Evolutionary conservation across 2,329 filamentous ascomycete genomes (phyloP).

Genomic region (Penicillium polonicum): DNA sequence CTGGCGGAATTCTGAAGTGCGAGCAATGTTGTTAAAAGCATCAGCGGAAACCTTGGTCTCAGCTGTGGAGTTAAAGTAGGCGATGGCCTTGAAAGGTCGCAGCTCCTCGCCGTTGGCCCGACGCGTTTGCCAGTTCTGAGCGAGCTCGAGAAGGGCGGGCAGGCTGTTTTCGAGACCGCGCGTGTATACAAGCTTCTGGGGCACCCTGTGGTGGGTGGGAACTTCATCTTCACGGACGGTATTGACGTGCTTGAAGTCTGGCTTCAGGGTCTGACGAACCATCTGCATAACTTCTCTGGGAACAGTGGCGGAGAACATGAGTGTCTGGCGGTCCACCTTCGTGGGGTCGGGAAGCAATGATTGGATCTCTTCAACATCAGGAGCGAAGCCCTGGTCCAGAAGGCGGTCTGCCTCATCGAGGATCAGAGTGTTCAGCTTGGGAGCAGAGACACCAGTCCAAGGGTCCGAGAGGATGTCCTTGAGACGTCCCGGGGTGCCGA

Average conservation of each 20-base stretch:
- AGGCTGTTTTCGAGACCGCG: constrained; percentile 71
- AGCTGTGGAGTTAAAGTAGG: constrained; percentile 81
- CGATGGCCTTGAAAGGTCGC: constrained; percentile 87
- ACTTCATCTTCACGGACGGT: constrained; percentile 80
- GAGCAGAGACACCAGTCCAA: constrained; percentile 61
- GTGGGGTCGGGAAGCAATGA: constrained; percentile 60
- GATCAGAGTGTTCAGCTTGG: constrained; percentile 59
- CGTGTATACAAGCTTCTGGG: constrained; percentile 71
- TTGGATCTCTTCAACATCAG: constrained; percentile 63
- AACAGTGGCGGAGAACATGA: constrained; percentile 94
- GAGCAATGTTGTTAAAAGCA: constrained; percentile 55
- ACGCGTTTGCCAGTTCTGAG: constrained; percentile 58
- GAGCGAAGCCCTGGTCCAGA: constrained; percentile 66
- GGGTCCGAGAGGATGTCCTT: constrained; percentile 74
- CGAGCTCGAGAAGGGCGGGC: constrained; percentile 74
- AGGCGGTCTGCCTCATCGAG: constrained; percentile 68
- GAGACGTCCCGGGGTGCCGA: constrained; percentile 86
- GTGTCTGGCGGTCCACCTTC: constrained; percentile 74
- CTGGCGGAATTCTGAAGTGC: constrained; percentile 30
- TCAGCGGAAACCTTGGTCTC: constrained; percentile 65
- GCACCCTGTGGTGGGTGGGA: constrained; percentile 80
- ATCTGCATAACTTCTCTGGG: constrained; percentile 77
- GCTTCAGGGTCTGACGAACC: constrained; percentile 74
- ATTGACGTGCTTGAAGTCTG: constrained; percentile 82
- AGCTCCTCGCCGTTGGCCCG: constrained; percentile 37